Percentiles rank a stretch among this genome's conserved stretches.
Evolutionary conservation across 805 yeast species (phyloP).

Genomic region (Metschnikowia matae): DNA sequence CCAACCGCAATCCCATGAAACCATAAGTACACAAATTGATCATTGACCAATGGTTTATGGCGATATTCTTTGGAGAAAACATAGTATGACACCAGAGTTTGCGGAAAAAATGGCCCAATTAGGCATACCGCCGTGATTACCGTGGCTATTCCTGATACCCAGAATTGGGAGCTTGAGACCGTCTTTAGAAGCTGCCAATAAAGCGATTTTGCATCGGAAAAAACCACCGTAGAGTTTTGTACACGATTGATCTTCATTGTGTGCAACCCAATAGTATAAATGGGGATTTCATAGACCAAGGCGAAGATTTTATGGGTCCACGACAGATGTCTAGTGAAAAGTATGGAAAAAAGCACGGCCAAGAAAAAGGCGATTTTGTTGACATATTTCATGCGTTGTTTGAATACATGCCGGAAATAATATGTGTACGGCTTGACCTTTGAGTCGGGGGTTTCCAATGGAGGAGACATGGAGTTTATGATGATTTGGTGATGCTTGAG

Average conservation of each 20-base stretch:
- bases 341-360: slow-evolving; percentile 23
- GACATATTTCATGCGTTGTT: slow-evolving; percentile 34
- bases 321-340: slow-evolving; percentile 27
- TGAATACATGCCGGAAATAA: slow-evolving; percentile 27
- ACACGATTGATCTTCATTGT: slow-evolving; percentile 25
- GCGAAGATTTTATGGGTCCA: slow-evolving; percentile 23
- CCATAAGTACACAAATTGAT: slow-evolving; percentile 48
- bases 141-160: not conserved
- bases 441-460: slow-evolving; percentile 6
- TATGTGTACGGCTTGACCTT: slow-evolving; percentile 18
- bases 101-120: slow-evolving; percentile 24
- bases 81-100: slow-evolving; percentile 24
- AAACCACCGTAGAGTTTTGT: slow-evolving; percentile 28
- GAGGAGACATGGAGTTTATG: slow-evolving; percentile 4
- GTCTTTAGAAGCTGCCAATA: slow-evolving; percentile 23
- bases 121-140: slow-evolving; percentile 24
- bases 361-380: slow-evolving; percentile 28
- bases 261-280: slow-evolving; percentile 26
- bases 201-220: slow-evolving; percentile 29
- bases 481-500: not conserved
- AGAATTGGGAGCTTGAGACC: not conserved
- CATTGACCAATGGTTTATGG: slow-evolving; percentile 34
- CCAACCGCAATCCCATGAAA: slow-evolving; percentile 41
- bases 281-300: slow-evolving; percentile 27
- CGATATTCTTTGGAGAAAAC: slow-evolving; percentile 38